Evolutionary conservation across 495 filamentous ascomycete species (phyloP), one percentile per base, ranked within the genome.

Genomic region (Aspergillus cristatus): DNA sequence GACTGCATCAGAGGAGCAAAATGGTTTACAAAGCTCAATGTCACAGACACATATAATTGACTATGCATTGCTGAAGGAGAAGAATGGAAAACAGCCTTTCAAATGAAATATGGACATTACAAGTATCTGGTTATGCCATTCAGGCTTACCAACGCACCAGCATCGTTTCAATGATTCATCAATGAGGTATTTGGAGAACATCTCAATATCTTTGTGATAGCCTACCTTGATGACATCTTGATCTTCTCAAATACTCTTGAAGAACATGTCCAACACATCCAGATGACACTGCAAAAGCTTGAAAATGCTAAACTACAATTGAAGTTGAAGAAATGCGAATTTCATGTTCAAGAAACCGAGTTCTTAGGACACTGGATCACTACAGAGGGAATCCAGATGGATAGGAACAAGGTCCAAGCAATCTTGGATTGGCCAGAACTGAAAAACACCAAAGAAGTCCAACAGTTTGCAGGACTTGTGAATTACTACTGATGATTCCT

Each of bases 11-110:
- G 31, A 25, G 26, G 35, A 49, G 41, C 33, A 18, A 55, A 56
- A 22, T 50, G 25, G 3, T 58, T 45, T 35, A 46, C 28, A 13
- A 56, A 58, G 28, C 45, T 56, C 29, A 35, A 62, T 34, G 45
- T 55, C 18, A 43, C 25, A 25, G 38, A 46, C 14, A 28, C 14
- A 16, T 51, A 45, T 40, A 26, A 54, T 30, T 13, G 31, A 26
- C 30, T 52, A 14, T 7, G 14, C 25, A 51, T 49, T 16, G 40
- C 42, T 7, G 25, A 35, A 35, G 36, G 26, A 20, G 13, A 51
- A 26, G 26, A 51, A 43, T 50, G 28, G 32, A 43, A 45, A 46
- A 53, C 32, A 15, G 40, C 34, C 35, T 53, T 53, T 30, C 22
- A 20, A 16, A 55, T 24, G 31, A 33, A 51, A 17, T 48, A 29